phyloP scores from a whole-genome alignment of 306 rosid species.

The Sophora flavescens region DNA sequence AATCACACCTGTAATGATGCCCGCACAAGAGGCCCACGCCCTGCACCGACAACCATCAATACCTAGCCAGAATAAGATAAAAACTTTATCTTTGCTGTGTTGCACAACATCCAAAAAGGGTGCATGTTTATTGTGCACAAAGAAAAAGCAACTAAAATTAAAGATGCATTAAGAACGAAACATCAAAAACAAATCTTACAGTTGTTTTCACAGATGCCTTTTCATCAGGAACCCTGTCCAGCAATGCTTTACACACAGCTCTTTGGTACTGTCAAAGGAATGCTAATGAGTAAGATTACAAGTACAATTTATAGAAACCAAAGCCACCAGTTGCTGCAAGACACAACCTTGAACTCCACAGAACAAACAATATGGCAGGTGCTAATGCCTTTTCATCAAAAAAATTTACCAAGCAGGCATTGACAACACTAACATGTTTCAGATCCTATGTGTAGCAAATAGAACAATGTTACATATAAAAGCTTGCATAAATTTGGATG shows the following conservation, averaged over 20 bases:
- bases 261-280: constrained; percentile 75
- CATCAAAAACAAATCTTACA: constrained; percentile 52
- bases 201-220: constrained; percentile 64
- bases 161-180: background rate
- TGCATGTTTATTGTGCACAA: background rate
- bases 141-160: constrained; percentile 30
- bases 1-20: constrained; percentile 84
- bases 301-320: background rate
- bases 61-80: constrained; percentile 59
- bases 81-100: background rate
- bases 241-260: constrained; percentile 81
- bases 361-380: background rate
- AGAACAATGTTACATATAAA: background rate
- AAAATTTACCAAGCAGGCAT: constrained; percentile 2
- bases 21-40: constrained; percentile 99
- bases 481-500: background rate
- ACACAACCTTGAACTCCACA: background rate
- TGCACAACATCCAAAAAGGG: background rate
- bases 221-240: constrained; percentile 87
- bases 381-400: background rate
- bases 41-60: constrained; percentile 99
- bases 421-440: background rate
- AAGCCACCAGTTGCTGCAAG: background rate
- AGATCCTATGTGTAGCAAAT: background rate
- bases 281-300: constrained; percentile 20